A percentile compares a stretch with the other conserved stretches of the same genome.
phyloP scores from a whole-genome alignment of 805 yeast genomes.

The Hanseniaspora taiwanica region DNA sequence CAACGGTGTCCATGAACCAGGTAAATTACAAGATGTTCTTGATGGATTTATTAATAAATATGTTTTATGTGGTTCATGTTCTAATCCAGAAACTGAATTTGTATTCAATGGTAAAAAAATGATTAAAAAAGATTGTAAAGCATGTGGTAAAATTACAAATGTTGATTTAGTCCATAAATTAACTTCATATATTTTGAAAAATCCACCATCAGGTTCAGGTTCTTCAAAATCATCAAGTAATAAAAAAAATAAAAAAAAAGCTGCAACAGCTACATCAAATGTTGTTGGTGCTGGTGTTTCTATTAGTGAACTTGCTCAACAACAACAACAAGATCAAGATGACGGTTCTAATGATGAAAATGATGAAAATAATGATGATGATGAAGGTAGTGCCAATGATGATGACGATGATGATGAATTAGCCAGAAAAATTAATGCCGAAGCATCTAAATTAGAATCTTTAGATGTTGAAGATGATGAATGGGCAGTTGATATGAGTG shows the following conservation, averaged over 20 bases:
- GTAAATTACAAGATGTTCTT: constrained; percentile 80
- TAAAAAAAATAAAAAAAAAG: constrained; percentile 51
- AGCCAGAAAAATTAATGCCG: constrained; percentile 70
- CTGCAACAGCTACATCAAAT: constrained; percentile 82
- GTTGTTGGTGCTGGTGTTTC: constrained; percentile 80
- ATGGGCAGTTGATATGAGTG: constrained; percentile 96
- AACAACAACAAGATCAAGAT: constrained; percentile 23
- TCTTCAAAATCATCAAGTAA: constrained; percentile 17
- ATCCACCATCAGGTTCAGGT: constrained; percentile 44
- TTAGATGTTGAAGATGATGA: constrained; percentile 73
- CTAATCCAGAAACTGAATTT: constrained; percentile 95
- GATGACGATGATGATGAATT: constrained; percentile 65
- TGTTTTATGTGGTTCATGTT: constrained; percentile 87
- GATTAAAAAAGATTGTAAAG: constrained; percentile 88
- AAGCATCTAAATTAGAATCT: constrained; percentile 57
- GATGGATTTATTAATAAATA: constrained; percentile 91
- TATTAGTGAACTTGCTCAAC: constrained; percentile 63
- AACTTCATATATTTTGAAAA: constrained; percentile 76
- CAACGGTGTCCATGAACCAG: constrained; percentile 87
- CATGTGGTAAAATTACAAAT: constrained; percentile 84
- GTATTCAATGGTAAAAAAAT: constrained; percentile 48
- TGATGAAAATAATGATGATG: too few species aligned
- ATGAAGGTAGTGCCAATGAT: too few species aligned
- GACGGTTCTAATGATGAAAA: constrained; percentile 35
- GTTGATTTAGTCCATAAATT: constrained; percentile 81